Conservation (phyloP, 179 eudicot genomes). For the Heliamphora pulchella region DNA sequence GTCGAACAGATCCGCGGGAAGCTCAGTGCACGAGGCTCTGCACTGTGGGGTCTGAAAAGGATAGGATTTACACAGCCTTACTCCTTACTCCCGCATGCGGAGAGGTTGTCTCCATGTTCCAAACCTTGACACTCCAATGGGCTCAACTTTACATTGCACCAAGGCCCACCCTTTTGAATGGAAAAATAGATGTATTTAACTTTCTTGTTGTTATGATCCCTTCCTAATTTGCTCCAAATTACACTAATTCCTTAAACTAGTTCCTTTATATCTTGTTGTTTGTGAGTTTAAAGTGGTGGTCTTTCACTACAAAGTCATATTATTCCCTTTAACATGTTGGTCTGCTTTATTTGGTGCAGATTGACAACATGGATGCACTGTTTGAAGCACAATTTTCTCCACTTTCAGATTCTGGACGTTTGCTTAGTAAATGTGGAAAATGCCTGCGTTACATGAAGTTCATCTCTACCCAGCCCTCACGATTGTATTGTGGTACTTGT, state of each 20-base stretch:
- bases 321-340: background rate
- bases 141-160: too few relatives aligned
- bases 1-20: background rate
- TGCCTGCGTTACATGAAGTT: constrained; percentile 89
- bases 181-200: too few relatives aligned
- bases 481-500: constrained; percentile 76
- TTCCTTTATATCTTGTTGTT: background rate
- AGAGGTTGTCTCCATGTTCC: too few relatives aligned
- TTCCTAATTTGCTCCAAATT: constrained; percentile 2
- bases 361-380: constrained; percentile 90
- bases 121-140: too few relatives aligned
- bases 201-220: background rate
- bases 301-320: background rate
- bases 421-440: constrained; percentile 86
- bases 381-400: constrained; percentile 98
- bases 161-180: too few relatives aligned
- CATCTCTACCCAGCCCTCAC: constrained; percentile 68
- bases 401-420: constrained; percentile 80
- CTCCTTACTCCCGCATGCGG: too few relatives aligned
- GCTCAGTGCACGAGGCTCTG: too few relatives aligned
- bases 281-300: background rate
- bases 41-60: too few relatives aligned
- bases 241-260: background rate
- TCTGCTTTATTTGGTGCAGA: constrained; percentile 43
- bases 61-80: too few relatives aligned